Percentiles rank a stretch among this genome's conserved stretches.
phyloP scores from a whole-genome alignment of 768 basidiomycete species.

The Neoboletus subvelutipes region DNA sequence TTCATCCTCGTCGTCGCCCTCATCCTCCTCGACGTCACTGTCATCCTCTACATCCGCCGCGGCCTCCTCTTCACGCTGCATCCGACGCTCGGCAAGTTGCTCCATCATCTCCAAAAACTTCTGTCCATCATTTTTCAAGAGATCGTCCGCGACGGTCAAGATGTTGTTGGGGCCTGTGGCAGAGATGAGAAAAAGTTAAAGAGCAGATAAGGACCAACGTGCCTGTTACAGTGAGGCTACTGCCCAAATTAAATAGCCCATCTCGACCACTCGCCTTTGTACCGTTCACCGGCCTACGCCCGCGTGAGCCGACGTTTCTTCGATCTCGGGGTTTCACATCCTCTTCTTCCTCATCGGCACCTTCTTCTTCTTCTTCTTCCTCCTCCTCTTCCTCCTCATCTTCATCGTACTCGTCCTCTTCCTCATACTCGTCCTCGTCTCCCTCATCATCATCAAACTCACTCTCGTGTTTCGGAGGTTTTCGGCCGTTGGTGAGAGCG shows the following conservation, averaged over 20 bases:
- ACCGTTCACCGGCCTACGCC: constrained; percentile 43
- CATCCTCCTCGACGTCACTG: constrained; percentile 60
- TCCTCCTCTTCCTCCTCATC: constrained; percentile 65
- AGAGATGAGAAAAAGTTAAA: constrained; percentile 21
- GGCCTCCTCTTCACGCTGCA: constrained; percentile 82
- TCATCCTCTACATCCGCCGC: constrained; percentile 61
- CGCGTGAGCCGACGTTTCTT: constrained; percentile 35
- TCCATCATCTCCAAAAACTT: constrained; percentile 99
- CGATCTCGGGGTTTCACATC: constrained; percentile 46
- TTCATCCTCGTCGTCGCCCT: constrained; percentile 58
- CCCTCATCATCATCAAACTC: constrained; percentile 68
- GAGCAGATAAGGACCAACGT: constrained; percentile 30
- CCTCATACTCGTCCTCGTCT: constrained; percentile 53
- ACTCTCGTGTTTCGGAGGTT: constrained; percentile 52
- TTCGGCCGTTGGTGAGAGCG: constrained; percentile 39
- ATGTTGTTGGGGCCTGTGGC: constrained; percentile 82
- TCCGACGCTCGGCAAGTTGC: constrained; percentile 90
- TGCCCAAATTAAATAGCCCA: constrained; percentile 78
- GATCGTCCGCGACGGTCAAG: constrained; percentile 96
- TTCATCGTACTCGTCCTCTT: constrained; percentile 57
- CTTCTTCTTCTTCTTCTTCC: constrained; percentile 69
- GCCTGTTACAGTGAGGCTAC: constrained; percentile 81
- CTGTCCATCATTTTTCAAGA: constrained; percentile 97
- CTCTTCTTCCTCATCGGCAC: constrained; percentile 57
- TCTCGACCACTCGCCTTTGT: constrained; percentile 51